Conservation (phyloP, 1,284 basidiomycete species). For the Apiotrichum laibachii region DNA sequence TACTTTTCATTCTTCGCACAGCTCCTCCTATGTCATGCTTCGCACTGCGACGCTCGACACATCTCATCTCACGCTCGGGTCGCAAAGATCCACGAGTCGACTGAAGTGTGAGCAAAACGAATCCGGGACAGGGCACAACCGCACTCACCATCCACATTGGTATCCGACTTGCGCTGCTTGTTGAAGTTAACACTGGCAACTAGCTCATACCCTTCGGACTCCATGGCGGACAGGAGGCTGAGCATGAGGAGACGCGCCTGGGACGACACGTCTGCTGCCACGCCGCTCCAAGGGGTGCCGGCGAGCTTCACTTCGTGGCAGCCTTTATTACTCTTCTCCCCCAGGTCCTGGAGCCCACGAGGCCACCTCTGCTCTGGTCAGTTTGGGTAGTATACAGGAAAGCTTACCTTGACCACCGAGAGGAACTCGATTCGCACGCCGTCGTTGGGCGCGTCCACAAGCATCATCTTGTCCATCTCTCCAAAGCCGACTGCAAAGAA, state of each 20-base stretch:
- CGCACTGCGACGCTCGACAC: too few relatives aligned
- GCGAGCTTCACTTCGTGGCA: constrained; percentile 40
- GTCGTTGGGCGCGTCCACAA: constrained; percentile 41
- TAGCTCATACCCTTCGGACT: constrained; percentile 38
- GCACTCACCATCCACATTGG: not conserved
- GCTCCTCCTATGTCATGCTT: too few relatives aligned
- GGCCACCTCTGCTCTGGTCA: constrained; percentile 27
- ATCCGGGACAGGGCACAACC: not conserved
- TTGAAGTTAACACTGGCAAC: constrained; percentile 40
- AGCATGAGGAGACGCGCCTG: constrained; percentile 29
- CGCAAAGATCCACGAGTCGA: constrained; percentile 47
- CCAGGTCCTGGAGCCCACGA: constrained; percentile 34
- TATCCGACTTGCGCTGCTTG: constrained; percentile 1
- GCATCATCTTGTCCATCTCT: constrained; percentile 39
- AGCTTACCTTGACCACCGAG: constrained; percentile 31
- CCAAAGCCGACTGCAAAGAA: constrained; percentile 43
- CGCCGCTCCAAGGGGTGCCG: constrained; percentile 39
- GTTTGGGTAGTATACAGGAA: not conserved
- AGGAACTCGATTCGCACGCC: constrained; percentile 32
- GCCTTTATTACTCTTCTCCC: constrained; percentile 29
- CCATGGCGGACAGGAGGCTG: constrained; percentile 34
- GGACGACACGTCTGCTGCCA: constrained; percentile 26
- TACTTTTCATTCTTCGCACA: too few relatives aligned
- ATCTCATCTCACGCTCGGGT: constrained; percentile 15
- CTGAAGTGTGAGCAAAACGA: constrained; percentile 16